A percentile compares a stretch with the other conserved stretches of the same genome.
These are phyloP conservation scores for Collybia mongolica DNA, from an alignment of 768 basidiomycete genomes.

Conservation along the genomic window DNA sequence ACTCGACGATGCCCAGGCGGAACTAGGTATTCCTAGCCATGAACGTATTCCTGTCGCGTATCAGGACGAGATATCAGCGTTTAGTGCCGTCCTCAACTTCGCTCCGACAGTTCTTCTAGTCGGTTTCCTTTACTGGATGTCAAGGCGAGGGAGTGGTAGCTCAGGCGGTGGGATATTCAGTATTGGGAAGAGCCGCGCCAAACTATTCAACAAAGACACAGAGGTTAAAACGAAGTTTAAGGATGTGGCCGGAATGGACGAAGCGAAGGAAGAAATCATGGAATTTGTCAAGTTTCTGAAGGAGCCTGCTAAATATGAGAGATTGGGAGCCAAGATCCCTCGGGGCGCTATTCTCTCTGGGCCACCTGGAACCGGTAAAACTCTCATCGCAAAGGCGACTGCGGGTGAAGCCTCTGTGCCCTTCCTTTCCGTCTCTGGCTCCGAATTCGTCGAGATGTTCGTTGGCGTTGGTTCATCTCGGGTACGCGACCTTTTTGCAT, in stretches of 20 bases:
- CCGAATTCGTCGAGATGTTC: slow-evolving; percentile 99
- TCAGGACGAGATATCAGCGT: slow-evolving; percentile 88
- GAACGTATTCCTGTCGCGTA: slow-evolving; percentile 98
- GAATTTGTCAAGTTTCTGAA: slow-evolving; percentile 99
- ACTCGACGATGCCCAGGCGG: slow-evolving; percentile 89
- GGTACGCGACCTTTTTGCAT: slow-evolving; percentile 96
- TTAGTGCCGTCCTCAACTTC: slow-evolving; percentile 82
- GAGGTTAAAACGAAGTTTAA: slow-evolving; percentile 92
- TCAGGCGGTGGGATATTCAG: slow-evolving; percentile 91
- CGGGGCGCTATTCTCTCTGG: slow-evolving; percentile 94
- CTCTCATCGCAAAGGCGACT: slow-evolving; percentile 95
- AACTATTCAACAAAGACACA: slow-evolving; percentile 95
- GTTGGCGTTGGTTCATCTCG: slow-evolving; percentile 98
- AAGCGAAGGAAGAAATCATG: slow-evolving; percentile 99
- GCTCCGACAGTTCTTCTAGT: slow-evolving; percentile 93
- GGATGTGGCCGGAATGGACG: slow-evolving; percentile 99
- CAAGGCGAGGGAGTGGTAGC: slow-evolving; percentile 63
- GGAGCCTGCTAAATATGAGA: slow-evolving; percentile 92
- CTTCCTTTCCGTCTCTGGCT: slow-evolving; percentile 97
- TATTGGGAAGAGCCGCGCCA: slow-evolving; percentile 94
- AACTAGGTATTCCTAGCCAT: slow-evolving; percentile 87
- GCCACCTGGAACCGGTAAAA: slow-evolving; percentile 98
- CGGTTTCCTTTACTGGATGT: slow-evolving; percentile 88
- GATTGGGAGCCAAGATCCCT: slow-evolving; percentile 96
- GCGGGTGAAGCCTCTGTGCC: slow-evolving; percentile 98